These are phyloP conservation scores for Neospora caninum DNA, from an alignment of 169 alveolate species.

Conservation along the genomic window DNA sequence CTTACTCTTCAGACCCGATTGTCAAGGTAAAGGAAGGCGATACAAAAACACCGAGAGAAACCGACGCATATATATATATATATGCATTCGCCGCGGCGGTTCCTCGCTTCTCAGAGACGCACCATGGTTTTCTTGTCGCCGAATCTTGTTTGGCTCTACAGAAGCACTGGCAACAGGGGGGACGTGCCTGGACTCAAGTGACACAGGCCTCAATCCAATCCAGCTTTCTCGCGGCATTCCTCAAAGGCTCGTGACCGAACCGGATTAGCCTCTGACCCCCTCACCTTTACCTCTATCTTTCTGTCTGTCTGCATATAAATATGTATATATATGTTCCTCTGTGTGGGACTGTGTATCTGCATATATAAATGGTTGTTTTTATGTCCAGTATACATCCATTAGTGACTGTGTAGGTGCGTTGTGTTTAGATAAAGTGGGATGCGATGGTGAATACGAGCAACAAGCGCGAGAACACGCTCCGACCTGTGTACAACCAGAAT, in stretches of 20 bases:
- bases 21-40: slow-evolving; percentile 68
- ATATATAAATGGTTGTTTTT: neutral
- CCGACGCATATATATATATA: too few species aligned
- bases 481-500: slow-evolving; percentile 79
- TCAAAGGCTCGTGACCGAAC: neutral
- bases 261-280: too few species aligned
- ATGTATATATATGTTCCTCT: neutral
- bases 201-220: too few species aligned
- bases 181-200: too few species aligned
- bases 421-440: slow-evolving; percentile 58
- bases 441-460: slow-evolving; percentile 64
- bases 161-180: too few species aligned
- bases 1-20: slow-evolving; percentile 76
- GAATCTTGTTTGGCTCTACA: too few species aligned
- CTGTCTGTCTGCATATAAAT: neutral
- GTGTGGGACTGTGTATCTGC: neutral
- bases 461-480: slow-evolving; percentile 71
- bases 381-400: neutral
- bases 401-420: neutral
- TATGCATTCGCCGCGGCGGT: too few species aligned
- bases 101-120: too few species aligned
- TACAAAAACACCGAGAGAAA: neutral
- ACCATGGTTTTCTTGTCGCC: too few species aligned
- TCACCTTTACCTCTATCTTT: neutral
- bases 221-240: too few species aligned